These are phyloP conservation scores for Malbranchea zuffiana DNA, from an alignment of 2,329 filamentous ascomycete species.

Conservation along the genomic window DNA sequence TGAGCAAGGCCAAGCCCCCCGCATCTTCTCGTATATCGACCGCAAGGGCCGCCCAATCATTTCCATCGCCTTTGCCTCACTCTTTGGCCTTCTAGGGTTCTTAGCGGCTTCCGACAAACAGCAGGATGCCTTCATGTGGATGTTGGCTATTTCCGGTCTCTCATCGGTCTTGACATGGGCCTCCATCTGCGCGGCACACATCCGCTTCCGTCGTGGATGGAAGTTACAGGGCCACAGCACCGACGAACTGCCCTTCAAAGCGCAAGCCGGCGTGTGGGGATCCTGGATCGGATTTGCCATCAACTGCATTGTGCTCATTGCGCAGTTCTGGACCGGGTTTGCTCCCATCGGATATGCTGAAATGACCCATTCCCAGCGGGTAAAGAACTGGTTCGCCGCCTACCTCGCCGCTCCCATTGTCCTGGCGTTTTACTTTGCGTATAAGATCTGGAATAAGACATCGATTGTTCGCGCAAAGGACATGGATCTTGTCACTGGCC, in stretches of 20 bases:
- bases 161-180: conserved; percentile 68
- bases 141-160: conserved; percentile 63
- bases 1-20: conserved; percentile 74
- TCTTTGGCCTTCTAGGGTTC: conserved; percentile 64
- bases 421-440: conserved; percentile 40
- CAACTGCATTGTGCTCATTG: conserved; percentile 42
- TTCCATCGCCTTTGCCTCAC: conserved; percentile 57
- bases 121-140: conserved; percentile 62
- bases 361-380: conserved; percentile 9
- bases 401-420: conserved; percentile 23
- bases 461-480: conserved; percentile 48
- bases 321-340: conserved; percentile 31
- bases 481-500: conserved; percentile 57
- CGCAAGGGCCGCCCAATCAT: conserved; percentile 67
- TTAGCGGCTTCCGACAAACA: conserved; percentile 56
- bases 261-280: conserved; percentile 47
- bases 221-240: conserved; percentile 55
- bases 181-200: conserved; percentile 79
- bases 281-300: conserved; percentile 51
- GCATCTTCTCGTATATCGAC: conserved; percentile 68
- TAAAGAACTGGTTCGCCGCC: conserved; percentile 21
- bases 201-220: conserved; percentile 83
- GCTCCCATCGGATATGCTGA: conserved; percentile 13
- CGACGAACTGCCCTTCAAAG: conserved; percentile 60
- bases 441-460: conserved; percentile 54